phyloP scores from a whole-genome alignment of 768 basidiomycete genomes.

The Tubosaeta sp. region DNA sequence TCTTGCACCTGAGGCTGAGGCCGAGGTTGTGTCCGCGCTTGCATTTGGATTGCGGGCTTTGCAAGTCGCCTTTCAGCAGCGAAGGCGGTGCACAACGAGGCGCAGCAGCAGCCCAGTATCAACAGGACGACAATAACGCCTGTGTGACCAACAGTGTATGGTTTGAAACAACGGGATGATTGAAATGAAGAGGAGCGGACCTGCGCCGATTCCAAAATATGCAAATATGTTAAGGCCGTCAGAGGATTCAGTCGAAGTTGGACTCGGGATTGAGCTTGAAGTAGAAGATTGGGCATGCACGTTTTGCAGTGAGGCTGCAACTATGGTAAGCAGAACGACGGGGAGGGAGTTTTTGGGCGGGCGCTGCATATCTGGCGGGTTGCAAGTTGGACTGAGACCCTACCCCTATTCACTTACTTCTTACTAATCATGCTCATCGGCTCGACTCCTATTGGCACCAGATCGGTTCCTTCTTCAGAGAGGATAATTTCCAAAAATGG shows the following conservation, averaged over 20 bases:
- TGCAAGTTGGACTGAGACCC: not conserved
- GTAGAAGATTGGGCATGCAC: not conserved
- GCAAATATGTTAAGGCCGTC: not conserved
- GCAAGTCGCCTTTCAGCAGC: not conserved
- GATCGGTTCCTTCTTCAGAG: no score
- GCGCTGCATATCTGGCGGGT: not conserved
- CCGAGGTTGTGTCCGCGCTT: not conserved
- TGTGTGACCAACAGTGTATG: not conserved
- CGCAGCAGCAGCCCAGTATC: no score
- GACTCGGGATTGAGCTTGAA: not conserved
- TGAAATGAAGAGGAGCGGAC: not conserved
- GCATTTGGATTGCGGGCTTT: not conserved
- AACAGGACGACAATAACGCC: not conserved
- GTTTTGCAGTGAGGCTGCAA: not conserved
- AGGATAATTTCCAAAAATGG: not conserved
- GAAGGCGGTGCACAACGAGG: not conserved
- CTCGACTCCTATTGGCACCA: not conserved
- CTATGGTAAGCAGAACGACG: not conserved
- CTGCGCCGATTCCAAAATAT: not conserved
- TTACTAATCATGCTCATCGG: not conserved
- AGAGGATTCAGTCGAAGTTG: not conserved
- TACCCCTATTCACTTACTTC: not conserved
- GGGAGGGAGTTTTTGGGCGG: not conserved
- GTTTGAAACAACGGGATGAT: not conserved
- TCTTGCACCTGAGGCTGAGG: not conserved